Percentiles rank a stretch among this genome's conserved stretches.
Conservation (phyloP, 352 stramenopile genomes). For the Phytophthora rubi region DNA sequence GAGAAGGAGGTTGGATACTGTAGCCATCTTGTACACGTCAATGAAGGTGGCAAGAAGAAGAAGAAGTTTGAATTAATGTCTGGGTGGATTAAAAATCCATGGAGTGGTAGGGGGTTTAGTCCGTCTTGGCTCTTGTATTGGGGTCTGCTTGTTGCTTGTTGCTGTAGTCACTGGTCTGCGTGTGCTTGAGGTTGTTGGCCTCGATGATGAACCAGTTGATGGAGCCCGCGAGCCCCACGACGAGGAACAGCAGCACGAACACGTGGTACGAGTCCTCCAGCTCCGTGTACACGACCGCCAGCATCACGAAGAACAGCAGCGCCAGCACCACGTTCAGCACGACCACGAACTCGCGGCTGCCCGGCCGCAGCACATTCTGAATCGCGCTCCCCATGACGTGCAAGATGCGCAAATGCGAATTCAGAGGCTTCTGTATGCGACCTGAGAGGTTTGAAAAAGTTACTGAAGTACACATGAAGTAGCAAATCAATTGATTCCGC, state of each 20-base stretch:
- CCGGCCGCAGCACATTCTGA: slow-evolving; percentile 63
- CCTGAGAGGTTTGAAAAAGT: neutral
- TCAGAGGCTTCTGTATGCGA: neutral
- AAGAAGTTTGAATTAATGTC: neutral
- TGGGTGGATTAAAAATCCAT: neutral
- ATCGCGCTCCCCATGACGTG: slow-evolving; percentile 34
- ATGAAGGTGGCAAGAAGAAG: slow-evolving; percentile 8
- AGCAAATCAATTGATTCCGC: too few species aligned
- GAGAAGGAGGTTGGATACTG: neutral
- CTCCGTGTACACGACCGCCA: slow-evolving; percentile 78
- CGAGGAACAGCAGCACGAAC: slow-evolving; percentile 87
- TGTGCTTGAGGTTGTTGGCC: slow-evolving; percentile 66
- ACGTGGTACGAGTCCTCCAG: slow-evolving; percentile 85
- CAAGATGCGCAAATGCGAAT: slow-evolving; percentile 7
- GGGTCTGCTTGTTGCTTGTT: slow-evolving; percentile 19
- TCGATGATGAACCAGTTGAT: slow-evolving; percentile 91
- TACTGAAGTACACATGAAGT: too few species aligned
- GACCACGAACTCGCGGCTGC: slow-evolving; percentile 79
- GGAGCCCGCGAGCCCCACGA: slow-evolving; percentile 77
- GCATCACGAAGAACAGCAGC: slow-evolving; percentile 77
- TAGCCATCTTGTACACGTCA: slow-evolving; percentile 18
- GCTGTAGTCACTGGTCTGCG: slow-evolving; percentile 24
- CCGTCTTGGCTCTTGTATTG: slow-evolving; percentile 54
- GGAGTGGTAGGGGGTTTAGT: slow-evolving; percentile 32
- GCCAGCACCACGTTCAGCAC: slow-evolving; percentile 73